Evolutionary conservation across 2,329 filamentous ascomycete species (phyloP), one percentile per base, ranked within the genome.

Genomic region (Aspergillus brasiliensis): DNA sequence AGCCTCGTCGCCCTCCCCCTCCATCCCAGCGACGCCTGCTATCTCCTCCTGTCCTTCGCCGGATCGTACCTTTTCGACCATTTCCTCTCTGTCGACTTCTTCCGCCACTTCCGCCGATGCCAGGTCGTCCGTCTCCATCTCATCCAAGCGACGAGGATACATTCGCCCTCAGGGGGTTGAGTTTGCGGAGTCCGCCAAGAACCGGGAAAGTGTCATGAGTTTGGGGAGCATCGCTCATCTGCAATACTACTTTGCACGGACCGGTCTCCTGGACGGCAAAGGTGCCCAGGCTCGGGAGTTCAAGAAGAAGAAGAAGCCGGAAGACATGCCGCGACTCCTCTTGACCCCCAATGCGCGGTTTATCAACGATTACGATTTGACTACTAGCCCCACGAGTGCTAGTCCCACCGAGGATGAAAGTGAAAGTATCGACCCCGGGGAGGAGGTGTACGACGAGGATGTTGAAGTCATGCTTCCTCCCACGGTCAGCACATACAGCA

Each of bases 211-310:
- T 73, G 95, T 99, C 65, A 89, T 98, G 86, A 97, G 92, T 72
- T 80, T 99, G 63, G 95, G 95, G 57, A 97, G 93, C 77, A 99
- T 99, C 69, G 92, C 93, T 58, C 95, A 99, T 79, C 82, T 99
- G 71, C 95, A 99, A 77, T 97, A 98, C 79, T 99, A 98, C 78
- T 99, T 99, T 80, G 94, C 95, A 37, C 85, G 95, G 61, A 99
- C 95, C 0, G 95, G 95, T 5, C 79, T 99, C 64, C 80, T 99
- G 53, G 95, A 99, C 72, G 92, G 94, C 58, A 97, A 97, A 74
- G 94, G 93, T 37, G 95, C 87, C 56, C 90, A 96, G 74, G 89
- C 91, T 21, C 90, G 90, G 69, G 90, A 89, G 73, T 88, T 85
- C 71, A 84, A 87, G 66, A 82, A 81, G 54, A 69, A 65, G 54